Percentiles rank a stretch among this genome's conserved stretches.
Conservation (phyloP, 2,329 filamentous ascomycete genomes). For the Ophiostoma himal-ulmi region DNA sequence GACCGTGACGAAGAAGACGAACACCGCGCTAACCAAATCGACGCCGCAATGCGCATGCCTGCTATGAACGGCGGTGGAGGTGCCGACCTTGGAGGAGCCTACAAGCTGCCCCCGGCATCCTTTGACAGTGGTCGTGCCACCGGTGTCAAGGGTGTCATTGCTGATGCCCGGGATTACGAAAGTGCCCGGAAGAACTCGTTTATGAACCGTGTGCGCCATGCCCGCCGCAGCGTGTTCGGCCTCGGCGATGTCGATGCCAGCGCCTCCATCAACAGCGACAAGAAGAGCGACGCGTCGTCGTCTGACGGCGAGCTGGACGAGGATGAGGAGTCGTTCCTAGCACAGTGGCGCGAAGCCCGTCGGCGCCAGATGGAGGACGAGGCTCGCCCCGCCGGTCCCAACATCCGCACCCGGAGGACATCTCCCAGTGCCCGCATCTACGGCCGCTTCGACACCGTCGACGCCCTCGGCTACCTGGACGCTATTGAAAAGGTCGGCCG, state of each 20-base stretch:
- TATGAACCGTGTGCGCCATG: conserved; percentile 47
- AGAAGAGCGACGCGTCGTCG: conserved; percentile 35
- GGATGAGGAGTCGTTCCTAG: conserved; percentile 75
- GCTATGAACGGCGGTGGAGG: conserved; percentile 44
- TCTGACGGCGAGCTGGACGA: conserved; percentile 48
- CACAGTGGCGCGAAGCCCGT: conserved; percentile 76
- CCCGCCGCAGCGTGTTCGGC: conserved; percentile 52
- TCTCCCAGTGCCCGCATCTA: conserved; percentile 74
- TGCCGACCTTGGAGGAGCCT: conserved; percentile 38
- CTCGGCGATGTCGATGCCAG: conserved; percentile 30
- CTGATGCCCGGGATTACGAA: conserved; percentile 73
- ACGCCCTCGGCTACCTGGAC: conserved; percentile 89
- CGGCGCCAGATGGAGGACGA: conserved; percentile 69
- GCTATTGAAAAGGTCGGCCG: conserved; percentile 83
- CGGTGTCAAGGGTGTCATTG: conserved; percentile 81
- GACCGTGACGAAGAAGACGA: conserved; percentile 52
- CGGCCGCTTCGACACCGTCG: conserved; percentile 74
- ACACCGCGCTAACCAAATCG: conserved; percentile 50
- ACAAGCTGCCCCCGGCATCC: conserved; percentile 56
- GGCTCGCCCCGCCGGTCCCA: conserved; percentile 36
- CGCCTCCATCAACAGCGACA: conserved; percentile 33
- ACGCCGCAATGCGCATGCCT: conserved; percentile 61
- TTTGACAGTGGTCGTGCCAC: conserved; percentile 67
- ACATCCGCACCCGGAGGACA: conserved; percentile 57
- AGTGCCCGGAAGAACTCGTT: conserved; percentile 55